These are phyloP conservation scores for Coelastrella sp. DNA, from an alignment of 139 green algal species.

Conservation along the genomic window DNA sequence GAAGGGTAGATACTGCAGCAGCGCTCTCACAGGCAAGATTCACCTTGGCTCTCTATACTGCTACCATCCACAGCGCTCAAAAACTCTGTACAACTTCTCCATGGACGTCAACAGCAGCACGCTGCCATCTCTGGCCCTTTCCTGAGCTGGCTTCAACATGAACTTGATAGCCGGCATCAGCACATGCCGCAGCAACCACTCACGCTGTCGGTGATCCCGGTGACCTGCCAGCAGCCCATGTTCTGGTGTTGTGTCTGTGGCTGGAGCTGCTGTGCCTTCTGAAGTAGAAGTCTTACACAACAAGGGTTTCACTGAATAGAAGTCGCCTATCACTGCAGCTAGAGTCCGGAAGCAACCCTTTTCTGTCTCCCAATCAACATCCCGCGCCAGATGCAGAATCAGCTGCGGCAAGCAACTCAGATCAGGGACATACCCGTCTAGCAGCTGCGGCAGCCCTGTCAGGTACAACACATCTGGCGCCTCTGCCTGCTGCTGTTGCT, in stretches of 20 bases:
- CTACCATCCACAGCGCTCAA: conserved; percentile 89
- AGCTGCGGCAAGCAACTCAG: conserved; percentile 76
- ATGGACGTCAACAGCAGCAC: conserved; percentile 87
- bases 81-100: conserved; percentile 91
- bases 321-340: conserved; percentile 67
- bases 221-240: not conserved
- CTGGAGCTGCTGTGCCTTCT: no score
- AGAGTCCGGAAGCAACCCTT: conserved; percentile 66
- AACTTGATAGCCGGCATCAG: conserved; percentile 71
- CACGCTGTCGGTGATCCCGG: not conserved
- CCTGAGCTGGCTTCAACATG: conserved; percentile 59
- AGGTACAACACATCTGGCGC: conserved; percentile 55
- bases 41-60: no score
- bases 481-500: not conserved
- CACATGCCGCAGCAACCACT: conserved; percentile 63
- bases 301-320: conserved; percentile 72
- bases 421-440: conserved; percentile 78
- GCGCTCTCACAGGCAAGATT: no score
- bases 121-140: conserved; percentile 72
- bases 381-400: conserved; percentile 75
- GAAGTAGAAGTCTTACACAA: not conserved
- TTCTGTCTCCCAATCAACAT: conserved; percentile 83
- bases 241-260: not conserved
- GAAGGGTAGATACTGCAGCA: not conserved
- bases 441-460: conserved; percentile 69